Percentiles rank a stretch among this genome's conserved stretches.
Evolutionary conservation across 306 rosid genomes (phyloP).

Genomic region (Pyrus pyrifolia): DNA sequence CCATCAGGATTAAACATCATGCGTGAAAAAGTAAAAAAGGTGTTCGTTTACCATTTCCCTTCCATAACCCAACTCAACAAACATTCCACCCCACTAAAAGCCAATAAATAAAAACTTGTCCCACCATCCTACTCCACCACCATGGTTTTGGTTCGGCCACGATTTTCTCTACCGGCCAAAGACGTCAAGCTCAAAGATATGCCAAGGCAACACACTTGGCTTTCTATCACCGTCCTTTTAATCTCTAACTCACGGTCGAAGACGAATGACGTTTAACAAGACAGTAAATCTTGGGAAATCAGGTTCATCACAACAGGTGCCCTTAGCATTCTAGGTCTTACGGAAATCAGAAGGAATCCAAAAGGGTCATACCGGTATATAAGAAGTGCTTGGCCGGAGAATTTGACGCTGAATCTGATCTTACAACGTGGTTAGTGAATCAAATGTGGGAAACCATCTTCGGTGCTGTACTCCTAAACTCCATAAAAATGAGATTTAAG

Average conservation of each 20-base stretch:
- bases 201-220: background rate
- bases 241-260: background rate
- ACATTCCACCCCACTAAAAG: background rate
- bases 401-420: background rate
- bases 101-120: constrained; percentile 1
- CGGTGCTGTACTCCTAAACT: background rate
- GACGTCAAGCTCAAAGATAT: background rate
- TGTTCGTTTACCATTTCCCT: background rate
- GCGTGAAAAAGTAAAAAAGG: too few species aligned
- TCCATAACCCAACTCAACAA: background rate
- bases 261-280: background rate
- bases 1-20: background rate
- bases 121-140: constrained; percentile 1
- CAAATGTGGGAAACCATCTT: background rate
- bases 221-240: background rate
- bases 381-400: background rate
- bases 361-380: background rate
- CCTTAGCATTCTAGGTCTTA: background rate
- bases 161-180: background rate
- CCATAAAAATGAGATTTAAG: background rate
- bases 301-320: background rate
- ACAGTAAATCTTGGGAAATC: background rate
- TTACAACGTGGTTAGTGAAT: background rate
- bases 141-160: background rate
- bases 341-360: background rate